Base-by-base conservation (phyloP, 805 yeast species). In the Komagataella pastoris region DNA sequence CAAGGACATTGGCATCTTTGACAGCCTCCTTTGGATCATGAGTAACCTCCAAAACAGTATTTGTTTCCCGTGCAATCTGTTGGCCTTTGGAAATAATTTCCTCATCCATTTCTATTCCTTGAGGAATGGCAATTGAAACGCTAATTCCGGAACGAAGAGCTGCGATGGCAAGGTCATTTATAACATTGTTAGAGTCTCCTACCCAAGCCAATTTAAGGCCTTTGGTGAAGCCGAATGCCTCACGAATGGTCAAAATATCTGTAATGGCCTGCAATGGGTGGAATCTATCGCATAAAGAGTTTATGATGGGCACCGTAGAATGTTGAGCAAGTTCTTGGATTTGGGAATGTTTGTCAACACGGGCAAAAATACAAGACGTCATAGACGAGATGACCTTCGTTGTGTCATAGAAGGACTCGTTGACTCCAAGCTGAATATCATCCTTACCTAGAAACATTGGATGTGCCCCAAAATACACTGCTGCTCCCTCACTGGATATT, bases 281-380 rank as follows among this genome's bases (percentile, higher is more conserved):
- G 69, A 77, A 93, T 54, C 72, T 81, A 64, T 93, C 99, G 72
- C 97, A 90, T 49, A 93, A 75, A 0, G 97, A 88, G 63, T 93
- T 93, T 59, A 93, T 88, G 53, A 93, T 85, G 6, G 99, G 99
- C 3, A 88, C 97, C 1, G 79, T 65, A 0, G 97, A 88, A 64
- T 88, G 80, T 60, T 83, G 70, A 51, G 89, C 81, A 51, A 93
- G 73, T 52, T 83, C 84, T 60, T 76, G 78, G 57, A 93, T 90
- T 54, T 91, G 97, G 21, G 79, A 73, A 62, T 93, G 97, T 24
- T 79, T 71, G 57, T 88, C 83, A 17, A 93, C 99, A 62, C 99
- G 81, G n/a, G 98, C 99, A 70, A 93, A 90, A 6, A 93, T 80
- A 56, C 96, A 85, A n/a, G 96, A 84, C 1, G 95, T 87, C 99